Conservation (phyloP, 1,284 basidiomycete species). For the Cystobasidiaceae sp. region DNA sequence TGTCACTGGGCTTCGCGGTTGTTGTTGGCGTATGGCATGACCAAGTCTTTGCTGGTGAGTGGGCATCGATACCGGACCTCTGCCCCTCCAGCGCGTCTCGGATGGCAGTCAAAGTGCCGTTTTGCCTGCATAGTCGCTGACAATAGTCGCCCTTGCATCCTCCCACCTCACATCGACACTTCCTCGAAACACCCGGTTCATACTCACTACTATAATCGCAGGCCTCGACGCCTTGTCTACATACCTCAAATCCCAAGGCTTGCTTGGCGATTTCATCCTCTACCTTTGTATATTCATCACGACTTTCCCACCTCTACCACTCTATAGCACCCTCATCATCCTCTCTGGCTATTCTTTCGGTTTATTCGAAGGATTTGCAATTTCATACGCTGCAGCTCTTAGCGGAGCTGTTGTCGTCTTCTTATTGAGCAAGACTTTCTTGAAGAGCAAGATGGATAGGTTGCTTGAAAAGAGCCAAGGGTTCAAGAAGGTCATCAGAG, state of each 20-base stretch:
- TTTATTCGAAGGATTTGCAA: constrained; percentile 51
- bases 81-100: constrained; percentile 35
- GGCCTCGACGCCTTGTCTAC: constrained; percentile 46
- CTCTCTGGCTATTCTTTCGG: constrained; percentile 53
- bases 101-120: no score
- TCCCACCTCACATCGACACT: no score
- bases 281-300: constrained; percentile 48
- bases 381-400: constrained; percentile 51
- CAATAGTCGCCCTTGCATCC: no score
- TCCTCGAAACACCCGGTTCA: no score
- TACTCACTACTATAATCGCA: constrained; percentile 13
- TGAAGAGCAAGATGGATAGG: constrained; percentile 46
- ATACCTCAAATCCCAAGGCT: constrained; percentile 44
- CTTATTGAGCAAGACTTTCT: constrained; percentile 48
- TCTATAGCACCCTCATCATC: constrained; percentile 54
- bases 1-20: constrained; percentile 44
- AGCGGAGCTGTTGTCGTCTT: constrained; percentile 52
- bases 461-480: constrained; percentile 46
- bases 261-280: constrained; percentile 46
- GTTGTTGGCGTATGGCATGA: constrained; percentile 45
- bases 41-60: constrained; percentile 44
- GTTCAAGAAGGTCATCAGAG: constrained; percentile 46
- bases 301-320: constrained; percentile 51
- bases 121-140: no score
- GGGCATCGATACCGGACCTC: constrained; percentile 39